Evolutionary conservation across 1,284 basidiomycete genomes (phyloP).

Genomic region (Sporisorium graminicola): DNA sequence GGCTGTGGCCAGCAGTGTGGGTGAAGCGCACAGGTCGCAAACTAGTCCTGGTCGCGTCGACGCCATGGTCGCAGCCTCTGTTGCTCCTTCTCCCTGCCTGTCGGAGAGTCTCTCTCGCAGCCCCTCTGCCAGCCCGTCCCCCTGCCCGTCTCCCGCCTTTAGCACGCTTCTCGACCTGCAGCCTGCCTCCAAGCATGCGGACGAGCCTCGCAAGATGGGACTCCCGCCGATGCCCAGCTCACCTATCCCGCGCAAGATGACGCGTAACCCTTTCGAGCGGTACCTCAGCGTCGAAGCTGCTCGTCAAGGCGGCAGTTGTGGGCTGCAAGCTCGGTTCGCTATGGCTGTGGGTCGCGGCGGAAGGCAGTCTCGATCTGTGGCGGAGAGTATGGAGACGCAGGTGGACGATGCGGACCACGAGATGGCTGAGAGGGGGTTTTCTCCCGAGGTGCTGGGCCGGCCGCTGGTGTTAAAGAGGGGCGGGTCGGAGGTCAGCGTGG

Average conservation of each 20-base stretch:
- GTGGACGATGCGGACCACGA: slow-evolving; percentile 8
- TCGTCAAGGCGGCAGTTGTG: background rate
- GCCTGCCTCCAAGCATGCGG: background rate
- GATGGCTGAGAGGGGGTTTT: slow-evolving; percentile 3
- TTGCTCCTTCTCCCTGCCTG: slow-evolving; percentile 27
- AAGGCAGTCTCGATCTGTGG: background rate
- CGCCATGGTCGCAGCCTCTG: slow-evolving; percentile 2
- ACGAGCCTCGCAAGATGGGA: slow-evolving; percentile 17
- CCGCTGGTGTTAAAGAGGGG: background rate
- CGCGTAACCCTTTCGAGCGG: slow-evolving; percentile 48
- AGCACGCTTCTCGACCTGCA: slow-evolving; percentile 1
- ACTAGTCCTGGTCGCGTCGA: background rate
- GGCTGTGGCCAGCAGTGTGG: background rate
- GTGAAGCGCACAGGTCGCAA: background rate
- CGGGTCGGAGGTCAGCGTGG: too few relatives aligned
- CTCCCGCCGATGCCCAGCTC: slow-evolving; percentile 39
- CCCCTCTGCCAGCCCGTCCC: slow-evolving; percentile 38
- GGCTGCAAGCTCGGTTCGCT: slow-evolving; percentile 13
- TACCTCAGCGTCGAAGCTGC: slow-evolving; percentile 20
- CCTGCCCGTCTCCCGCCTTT: slow-evolving; percentile 32
- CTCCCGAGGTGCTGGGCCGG: background rate
- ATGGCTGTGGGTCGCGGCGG: slow-evolving; percentile 13
- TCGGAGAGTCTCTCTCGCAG: slow-evolving; percentile 41
- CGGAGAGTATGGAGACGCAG: slow-evolving; percentile 10
- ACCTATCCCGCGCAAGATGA: slow-evolving; percentile 51